These are phyloP conservation scores for Raddia guianensis DNA, from an alignment of 176 grass and related monocot species.

Conservation along the genomic window DNA sequence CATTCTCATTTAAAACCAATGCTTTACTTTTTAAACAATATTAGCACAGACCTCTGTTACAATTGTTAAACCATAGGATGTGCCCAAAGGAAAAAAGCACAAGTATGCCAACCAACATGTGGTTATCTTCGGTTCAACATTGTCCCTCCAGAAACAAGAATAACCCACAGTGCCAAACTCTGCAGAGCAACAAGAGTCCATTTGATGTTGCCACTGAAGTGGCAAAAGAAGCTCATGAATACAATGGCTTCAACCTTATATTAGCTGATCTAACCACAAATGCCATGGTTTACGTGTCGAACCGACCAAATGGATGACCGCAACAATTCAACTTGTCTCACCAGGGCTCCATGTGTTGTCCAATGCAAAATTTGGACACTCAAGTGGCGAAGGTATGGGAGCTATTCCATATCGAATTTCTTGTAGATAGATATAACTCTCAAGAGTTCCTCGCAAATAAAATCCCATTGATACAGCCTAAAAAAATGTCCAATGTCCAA, in stretches of 20 bases:
- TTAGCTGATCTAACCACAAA: constrained; percentile 72
- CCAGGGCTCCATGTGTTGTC: constrained; percentile 91
- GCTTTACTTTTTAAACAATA: neutral
- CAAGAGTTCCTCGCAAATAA: neutral
- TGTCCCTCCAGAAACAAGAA: neutral
- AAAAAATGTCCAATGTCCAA: neutral
- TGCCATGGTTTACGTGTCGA: constrained; percentile 83
- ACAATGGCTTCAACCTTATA: constrained; percentile 97
- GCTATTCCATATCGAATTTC: constrained; percentile 17
- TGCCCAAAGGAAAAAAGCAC: neutral
- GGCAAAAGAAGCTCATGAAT: constrained; percentile 76
- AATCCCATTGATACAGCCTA: constrained; percentile 18
- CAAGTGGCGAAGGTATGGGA: constrained; percentile 83
- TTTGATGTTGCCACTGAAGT: constrained; percentile 75
- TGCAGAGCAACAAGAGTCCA: constrained; percentile 74
- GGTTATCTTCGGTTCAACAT: neutral
- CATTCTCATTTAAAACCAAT: neutral
- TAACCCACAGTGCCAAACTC: neutral
- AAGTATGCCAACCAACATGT: neutral
- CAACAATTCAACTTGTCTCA: constrained; percentile 68
- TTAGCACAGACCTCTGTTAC: neutral
- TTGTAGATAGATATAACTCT: constrained; percentile 1
- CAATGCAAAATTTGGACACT: constrained; percentile 83
- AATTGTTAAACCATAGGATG: constrained; percentile 11
- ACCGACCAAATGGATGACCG: constrained; percentile 66